Evolutionary conservation across 2,329 filamentous ascomycete species (phyloP), one percentile per base, ranked within the genome.

Genomic region (Cytospora leucostoma): DNA sequence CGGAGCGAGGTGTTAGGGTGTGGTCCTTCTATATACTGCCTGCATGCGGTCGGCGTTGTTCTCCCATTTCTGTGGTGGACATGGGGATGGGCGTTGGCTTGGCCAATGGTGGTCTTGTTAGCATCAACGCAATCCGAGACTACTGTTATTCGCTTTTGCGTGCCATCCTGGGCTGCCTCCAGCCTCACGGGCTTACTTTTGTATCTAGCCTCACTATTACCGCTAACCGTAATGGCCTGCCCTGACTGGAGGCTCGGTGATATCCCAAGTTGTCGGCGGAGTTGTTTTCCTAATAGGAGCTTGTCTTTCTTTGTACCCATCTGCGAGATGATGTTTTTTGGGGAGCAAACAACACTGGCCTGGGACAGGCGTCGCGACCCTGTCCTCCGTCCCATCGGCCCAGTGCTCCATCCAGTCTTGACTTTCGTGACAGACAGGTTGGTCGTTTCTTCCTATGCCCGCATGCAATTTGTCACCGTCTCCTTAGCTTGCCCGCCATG

Each of bases 21-120:
- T 52, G 59, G 49, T 61, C 38, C 59, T 61, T 61, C 59, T 61
- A 55, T 38, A 61, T 53, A 61, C 54, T 55, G 55, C 59, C 54
- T 61, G 59, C 59, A 61, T 61, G 40, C 59, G 51, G 40, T 50
- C 59, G 51, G 59, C 59, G 59, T 61, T 61, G 59, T 55, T 60
- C 38, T 55, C 32, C 51, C 40, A 52, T 47, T 49, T n/a, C 32
- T 44, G 27, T 52, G n/a, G 54, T 44, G 51, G 33, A 37, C 17
- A 47, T 61, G 34, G 53, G 54, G 51, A 61, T 61, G 49, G 53
- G 49, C 52, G 51, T 61, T 55, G 47, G 59, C 37, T 40, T 61
- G 52, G 38, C n/a, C 37, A 33, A 21, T n/a, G 49, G 37, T 53
- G 49, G 49, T 34, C 35, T 27, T 59, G 35, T 34, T 32, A 15